phyloP scores from a whole-genome alignment of 1,284 basidiomycete species.

The Apiotrichum veenhuisii region DNA sequence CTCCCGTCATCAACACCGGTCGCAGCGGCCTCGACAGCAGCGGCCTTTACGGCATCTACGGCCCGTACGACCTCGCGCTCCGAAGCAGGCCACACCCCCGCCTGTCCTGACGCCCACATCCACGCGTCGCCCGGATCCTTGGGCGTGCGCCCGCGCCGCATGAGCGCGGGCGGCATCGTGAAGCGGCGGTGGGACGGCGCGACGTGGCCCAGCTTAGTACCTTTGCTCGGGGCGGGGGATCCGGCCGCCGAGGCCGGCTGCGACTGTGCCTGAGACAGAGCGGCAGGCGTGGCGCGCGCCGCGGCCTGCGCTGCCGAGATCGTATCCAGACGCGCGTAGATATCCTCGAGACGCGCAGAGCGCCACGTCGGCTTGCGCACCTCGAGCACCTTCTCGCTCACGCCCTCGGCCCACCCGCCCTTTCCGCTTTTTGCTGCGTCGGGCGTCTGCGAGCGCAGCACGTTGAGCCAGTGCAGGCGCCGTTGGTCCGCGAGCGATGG shows the following conservation, averaged over 20 bases:
- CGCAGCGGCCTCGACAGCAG: background rate
- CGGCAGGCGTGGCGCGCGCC: constrained; percentile 20
- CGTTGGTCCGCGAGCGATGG: background rate
- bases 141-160: constrained; percentile 24
- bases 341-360: constrained; percentile 33
- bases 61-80: background rate
- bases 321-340: constrained; percentile 35
- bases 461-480: constrained; percentile 11
- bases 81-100: constrained; percentile 17
- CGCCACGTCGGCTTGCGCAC: constrained; percentile 55
- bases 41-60: constrained; percentile 9
- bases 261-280: too few species aligned
- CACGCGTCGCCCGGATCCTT: constrained; percentile 26
- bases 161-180: constrained; percentile 17
- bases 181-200: constrained; percentile 34
- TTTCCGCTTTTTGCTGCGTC: constrained; percentile 54
- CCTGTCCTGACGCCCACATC: constrained; percentile 29
- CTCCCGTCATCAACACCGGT: background rate
- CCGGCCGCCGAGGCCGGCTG: background rate
- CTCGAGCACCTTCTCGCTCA: constrained; percentile 67
- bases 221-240: background rate
- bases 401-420: constrained; percentile 55
- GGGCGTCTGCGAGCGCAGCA: constrained; percentile 4
- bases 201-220: constrained; percentile 27
- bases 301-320: constrained; percentile 24